phyloP scores from a whole-genome alignment of 2,329 filamentous ascomycete species.

The Cladobotryum mycophilum region DNA sequence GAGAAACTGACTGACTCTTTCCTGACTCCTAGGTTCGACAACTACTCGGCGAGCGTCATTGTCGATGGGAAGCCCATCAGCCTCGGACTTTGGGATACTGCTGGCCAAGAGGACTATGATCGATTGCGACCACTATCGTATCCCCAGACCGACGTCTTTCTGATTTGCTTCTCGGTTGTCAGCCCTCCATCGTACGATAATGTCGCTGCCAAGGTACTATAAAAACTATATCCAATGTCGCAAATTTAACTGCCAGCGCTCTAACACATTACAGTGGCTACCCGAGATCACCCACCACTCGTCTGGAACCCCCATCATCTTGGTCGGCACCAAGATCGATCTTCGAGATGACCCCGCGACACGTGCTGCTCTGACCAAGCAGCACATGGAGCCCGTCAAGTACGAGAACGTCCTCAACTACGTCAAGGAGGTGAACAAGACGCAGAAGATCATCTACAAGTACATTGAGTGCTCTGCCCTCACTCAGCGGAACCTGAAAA shows the following conservation, averaged over 20 bases:
- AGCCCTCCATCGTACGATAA: slow-evolving; percentile 98
- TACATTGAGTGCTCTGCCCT: slow-evolving; percentile 97
- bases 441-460: slow-evolving; percentile 70
- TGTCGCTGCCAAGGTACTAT: slow-evolving; percentile 87
- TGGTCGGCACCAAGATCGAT: slow-evolving; percentile 96
- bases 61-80: slow-evolving; percentile 98
- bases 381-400: slow-evolving; percentile 95
- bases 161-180: slow-evolving; percentile 98
- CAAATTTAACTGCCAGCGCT: slow-evolving; percentile 7
- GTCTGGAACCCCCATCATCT: slow-evolving; percentile 89
- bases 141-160: slow-evolving; percentile 95
- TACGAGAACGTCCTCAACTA: slow-evolving; percentile 86
- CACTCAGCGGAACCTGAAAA: slow-evolving; percentile 95
- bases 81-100: slow-evolving; percentile 95
- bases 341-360: slow-evolving; percentile 83
- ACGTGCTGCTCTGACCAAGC: slow-evolving; percentile 73
- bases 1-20: slow-evolving; percentile 15
- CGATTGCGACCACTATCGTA: slow-evolving; percentile 91
- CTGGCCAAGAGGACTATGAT: slow-evolving; percentile 98
- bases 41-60: slow-evolving; percentile 98
- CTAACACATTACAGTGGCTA: slow-evolving; percentile 63
- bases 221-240: background rate
- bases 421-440: slow-evolving; percentile 64
- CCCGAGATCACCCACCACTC: slow-evolving; percentile 97
- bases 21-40: slow-evolving; percentile 70